Conservation (phyloP, 2,329 filamentous ascomycete genomes). For the Annulohypoxylon truncatum region DNA sequence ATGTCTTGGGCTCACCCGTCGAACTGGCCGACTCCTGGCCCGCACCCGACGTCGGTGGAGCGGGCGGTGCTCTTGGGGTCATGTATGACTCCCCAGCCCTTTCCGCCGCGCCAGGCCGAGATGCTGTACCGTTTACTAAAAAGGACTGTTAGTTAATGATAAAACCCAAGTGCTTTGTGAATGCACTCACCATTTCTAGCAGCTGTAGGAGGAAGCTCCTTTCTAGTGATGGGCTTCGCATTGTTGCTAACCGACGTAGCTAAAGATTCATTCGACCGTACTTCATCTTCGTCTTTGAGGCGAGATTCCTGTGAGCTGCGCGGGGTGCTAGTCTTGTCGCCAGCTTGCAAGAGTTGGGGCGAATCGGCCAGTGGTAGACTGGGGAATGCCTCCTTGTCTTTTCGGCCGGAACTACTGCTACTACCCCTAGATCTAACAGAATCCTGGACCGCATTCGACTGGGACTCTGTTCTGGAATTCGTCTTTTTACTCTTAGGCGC, state of each 20-base stretch:
- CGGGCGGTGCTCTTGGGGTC: constrained; percentile 67
- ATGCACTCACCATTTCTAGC: constrained; percentile 58
- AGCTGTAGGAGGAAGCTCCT: constrained; percentile 66
- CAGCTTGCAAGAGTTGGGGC: constrained; percentile 49
- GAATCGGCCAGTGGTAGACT: constrained; percentile 46
- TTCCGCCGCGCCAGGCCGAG: constrained; percentile 49
- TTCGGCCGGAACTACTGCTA: constrained; percentile 53
- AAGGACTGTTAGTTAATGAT: constrained; percentile 34
- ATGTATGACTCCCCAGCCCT: constrained; percentile 66
- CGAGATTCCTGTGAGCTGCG: constrained; percentile 71
- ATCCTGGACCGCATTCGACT: constrained; percentile 56
- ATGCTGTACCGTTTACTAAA: constrained; percentile 54
- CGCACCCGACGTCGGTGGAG: constrained; percentile 59
- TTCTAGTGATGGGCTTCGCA: constrained; percentile 69
- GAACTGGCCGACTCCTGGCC: constrained; percentile 63
- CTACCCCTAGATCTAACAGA: constrained; percentile 53
- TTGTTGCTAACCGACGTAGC: constrained; percentile 54
- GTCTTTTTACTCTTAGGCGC: constrained; percentile 74
- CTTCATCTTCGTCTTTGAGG: constrained; percentile 65
- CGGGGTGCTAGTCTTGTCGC: constrained; percentile 57
- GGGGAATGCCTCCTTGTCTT: constrained; percentile 51
- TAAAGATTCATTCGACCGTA: constrained; percentile 59
- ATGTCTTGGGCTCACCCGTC: constrained; percentile 60
- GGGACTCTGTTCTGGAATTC: constrained; percentile 58
- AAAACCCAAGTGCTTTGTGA: constrained; percentile 16